Evolutionary conservation across 202 grass and related monocot genomes (phyloP).

Genomic region (Dendrocalamus latiflorus): DNA sequence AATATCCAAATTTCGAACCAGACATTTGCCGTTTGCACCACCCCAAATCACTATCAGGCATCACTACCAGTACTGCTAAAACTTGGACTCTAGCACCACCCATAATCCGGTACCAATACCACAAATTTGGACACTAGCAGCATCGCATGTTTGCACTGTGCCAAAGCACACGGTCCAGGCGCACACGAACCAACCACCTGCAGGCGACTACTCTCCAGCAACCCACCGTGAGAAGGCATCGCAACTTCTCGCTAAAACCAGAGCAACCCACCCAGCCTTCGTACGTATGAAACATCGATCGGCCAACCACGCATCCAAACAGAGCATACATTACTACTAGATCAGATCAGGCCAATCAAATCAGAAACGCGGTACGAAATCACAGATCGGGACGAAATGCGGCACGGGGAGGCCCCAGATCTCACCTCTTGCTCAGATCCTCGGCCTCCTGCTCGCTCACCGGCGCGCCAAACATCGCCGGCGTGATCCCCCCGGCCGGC

Average conservation of each 20-base stretch:
- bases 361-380: neutral
- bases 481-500: slow-evolving; percentile 78
- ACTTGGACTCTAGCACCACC: neutral
- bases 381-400: slow-evolving; percentile 26
- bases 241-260: neutral
- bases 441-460: slow-evolving; percentile 68
- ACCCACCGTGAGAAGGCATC: neutral
- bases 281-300: neutral
- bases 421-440: slow-evolving; percentile 83
- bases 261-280: neutral
- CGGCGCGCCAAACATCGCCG: slow-evolving; percentile 84
- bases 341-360: neutral
- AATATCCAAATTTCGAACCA: slow-evolving; percentile 4
- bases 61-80: neutral
- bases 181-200: neutral
- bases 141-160: neutral
- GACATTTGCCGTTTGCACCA: neutral
- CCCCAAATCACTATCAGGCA: slow-evolving; percentile 15
- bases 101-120: neutral
- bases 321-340: neutral
- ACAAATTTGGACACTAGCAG: slow-evolving; percentile 9
- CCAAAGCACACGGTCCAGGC: neutral
- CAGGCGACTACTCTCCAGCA: neutral
- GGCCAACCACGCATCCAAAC: neutral
- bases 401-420: slow-evolving; percentile 22